Base-by-base conservation (phyloP, 345 rosid species). In the Trapa bicornis region DNA sequence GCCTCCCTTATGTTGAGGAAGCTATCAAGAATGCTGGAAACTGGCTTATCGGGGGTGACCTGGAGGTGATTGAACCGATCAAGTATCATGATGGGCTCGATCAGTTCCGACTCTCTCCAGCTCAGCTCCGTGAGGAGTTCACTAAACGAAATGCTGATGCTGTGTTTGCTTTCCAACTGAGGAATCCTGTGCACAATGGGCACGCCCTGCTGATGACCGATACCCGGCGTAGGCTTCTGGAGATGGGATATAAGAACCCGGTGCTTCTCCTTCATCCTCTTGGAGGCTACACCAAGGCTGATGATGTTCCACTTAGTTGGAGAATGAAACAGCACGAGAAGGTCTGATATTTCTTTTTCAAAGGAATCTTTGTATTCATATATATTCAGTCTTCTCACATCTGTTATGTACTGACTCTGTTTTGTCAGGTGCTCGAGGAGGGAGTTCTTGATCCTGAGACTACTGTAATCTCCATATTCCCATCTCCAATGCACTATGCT, bases 381-480 rank as follows among this genome's bases (percentile, higher is more conserved):
- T 22, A 22, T 22, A 22, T 22, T 22, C 29, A 22, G 29, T 22
- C 29, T 22, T 22, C 29, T 22, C 29, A 22, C 22, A n/a, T 22
- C 6, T 54, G 60, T 15, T n/a, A 17, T 16, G 3, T 29, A 4
- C 29, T 22, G 29, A 16, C 22, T 41, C 7, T n/a, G 60, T 54
- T 33, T 3, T 7, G 1, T 54, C 79, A 93, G 98, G 99, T 94
- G 71, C 79, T 94, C 69, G 96, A 91, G 78, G 99, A 88, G 11
- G 99, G 99, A 43, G 91, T 94, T 70, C 99, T 94, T 75, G 99
- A 94, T 86, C 99, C 99, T 39, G 96, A 90, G 76, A 94, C 97
- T 3, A 94, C 99, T 6, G 89, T 94, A 32, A 96, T 94, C 69
- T 94, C 99, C 15, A 91, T 94, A 67, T 94, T 94, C 79, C 99